Evolutionary conservation across 371 early-diverging fungal genomes (phyloP), one percentile per base, ranked within the genome.

Genomic region (Mucor plumbeus): DNA sequence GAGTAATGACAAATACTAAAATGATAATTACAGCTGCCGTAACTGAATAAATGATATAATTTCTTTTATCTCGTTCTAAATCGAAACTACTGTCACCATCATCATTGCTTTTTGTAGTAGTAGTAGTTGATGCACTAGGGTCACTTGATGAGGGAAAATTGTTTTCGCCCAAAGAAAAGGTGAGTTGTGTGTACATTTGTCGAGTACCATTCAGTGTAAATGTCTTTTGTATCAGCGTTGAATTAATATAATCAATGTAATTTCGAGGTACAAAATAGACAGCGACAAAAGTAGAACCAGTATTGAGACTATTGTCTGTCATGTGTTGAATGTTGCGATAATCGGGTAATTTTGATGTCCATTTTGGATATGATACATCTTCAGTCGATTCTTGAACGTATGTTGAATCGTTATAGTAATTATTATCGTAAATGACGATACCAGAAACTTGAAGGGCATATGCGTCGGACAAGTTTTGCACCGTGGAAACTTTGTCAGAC

Each of bases 291-390:
- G 73, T 56, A 44, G 65, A 36, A 5, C 59, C 58, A 7, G 33
- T 36, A 41, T 69, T 54, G 14, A 83, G 33, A 41, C 63, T 69
- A 39, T 80, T 80, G 53, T 83, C 83, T n/a, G 35, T 35, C 82
- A 82, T 82, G 33, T 19, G 31, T 3, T 63, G 59, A 9, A 76
- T 68, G 33, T 79, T 76, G 26, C 75, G 71, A 14, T 69, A 50
- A 9, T 55, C 15, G 1, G 80, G 80, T 5, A 80, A 44, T 3
- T 61, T 10, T 0, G 69, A 31, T 15, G 48, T 39, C 69, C 71
- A 72, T 4, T 63, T 64, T 6, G 80, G 76, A 35, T 68, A 76
- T 3, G 67, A 60, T 6, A 64, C 43, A 40, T 75, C 62, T 7
- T 36, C 35, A 34, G 74, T 75, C 4, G 43, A 14, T n/a, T 69